phyloP scores from a whole-genome alignment of 2,329 filamentous ascomycete species.

The Fusarium dimerum region DNA sequence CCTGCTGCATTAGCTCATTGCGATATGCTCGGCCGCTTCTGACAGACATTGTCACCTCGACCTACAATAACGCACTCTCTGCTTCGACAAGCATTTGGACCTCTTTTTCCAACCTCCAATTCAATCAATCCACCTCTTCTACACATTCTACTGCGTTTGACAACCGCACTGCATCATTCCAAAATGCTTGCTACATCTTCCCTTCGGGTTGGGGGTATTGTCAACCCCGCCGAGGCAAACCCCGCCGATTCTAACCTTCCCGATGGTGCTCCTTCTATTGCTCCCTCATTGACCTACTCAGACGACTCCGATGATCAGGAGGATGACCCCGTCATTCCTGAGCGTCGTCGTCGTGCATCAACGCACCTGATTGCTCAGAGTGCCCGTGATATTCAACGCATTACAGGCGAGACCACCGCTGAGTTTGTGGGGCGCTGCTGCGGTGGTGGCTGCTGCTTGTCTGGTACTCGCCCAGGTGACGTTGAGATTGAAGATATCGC shows the following conservation, averaged over 20 bases:
- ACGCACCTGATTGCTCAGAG: slow-evolving; percentile 68
- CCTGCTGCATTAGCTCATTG: slow-evolving; percentile 4
- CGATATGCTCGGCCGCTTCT: slow-evolving; percentile 28
- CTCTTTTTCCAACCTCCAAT: slow-evolving; percentile 11
- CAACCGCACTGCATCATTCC: slow-evolving; percentile 15
- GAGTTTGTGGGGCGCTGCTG: slow-evolving; percentile 64
- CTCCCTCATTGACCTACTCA: slow-evolving; percentile 64
- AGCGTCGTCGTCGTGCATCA: slow-evolving; percentile 63
- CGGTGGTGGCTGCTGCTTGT: slow-evolving; percentile 65
- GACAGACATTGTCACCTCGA: slow-evolving; percentile 20
- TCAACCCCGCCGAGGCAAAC: slow-evolving; percentile 43
- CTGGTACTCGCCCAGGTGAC: slow-evolving; percentile 45
- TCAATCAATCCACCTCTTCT: slow-evolving; percentile 1
- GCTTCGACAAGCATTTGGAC: slow-evolving; percentile 21
- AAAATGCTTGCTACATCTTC: slow-evolving; percentile 33
- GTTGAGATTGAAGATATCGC: slow-evolving; percentile 54
- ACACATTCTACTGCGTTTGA: slow-evolving; percentile 7
- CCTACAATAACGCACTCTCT: slow-evolving; percentile 12
- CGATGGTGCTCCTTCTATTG: slow-evolving; percentile 52
- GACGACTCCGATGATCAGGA: slow-evolving; percentile 63
- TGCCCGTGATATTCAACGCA: slow-evolving; percentile 61
- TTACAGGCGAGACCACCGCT: slow-evolving; percentile 64
- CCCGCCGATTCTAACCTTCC: slow-evolving; percentile 45
- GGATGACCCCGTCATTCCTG: slow-evolving; percentile 45
- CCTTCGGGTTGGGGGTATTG: slow-evolving; percentile 31